Percentiles rank a stretch among this genome's conserved stretches.
Evolutionary conservation across 2,329 filamentous ascomycete species (phyloP).

Genomic region (Trichothecium sympodiale): DNA sequence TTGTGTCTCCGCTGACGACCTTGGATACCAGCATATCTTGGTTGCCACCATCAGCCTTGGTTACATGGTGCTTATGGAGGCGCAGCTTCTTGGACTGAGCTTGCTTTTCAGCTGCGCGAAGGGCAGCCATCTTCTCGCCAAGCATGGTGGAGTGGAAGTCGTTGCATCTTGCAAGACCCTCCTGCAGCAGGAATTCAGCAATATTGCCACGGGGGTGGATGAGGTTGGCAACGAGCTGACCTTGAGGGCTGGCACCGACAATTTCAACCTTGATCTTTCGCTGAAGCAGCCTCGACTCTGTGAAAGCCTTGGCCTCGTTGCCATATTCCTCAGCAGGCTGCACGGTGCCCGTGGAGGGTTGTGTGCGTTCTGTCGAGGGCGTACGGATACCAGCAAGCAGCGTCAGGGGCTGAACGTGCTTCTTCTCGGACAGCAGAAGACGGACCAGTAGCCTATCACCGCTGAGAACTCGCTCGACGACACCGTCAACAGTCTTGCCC

Average conservation of each 20-base stretch:
- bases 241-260: conserved; percentile 79
- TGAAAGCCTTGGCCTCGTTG: conserved; percentile 78
- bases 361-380: conserved; percentile 78
- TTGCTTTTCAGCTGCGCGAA: conserved; percentile 76
- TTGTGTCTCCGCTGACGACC: conserved; percentile 78
- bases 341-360: conserved; percentile 65
- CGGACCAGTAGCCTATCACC: conserved; percentile 84
- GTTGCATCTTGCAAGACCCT: conserved; percentile 82
- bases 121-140: conserved; percentile 73
- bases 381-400: conserved; percentile 82
- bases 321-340: conserved; percentile 83
- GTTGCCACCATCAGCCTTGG: conserved; percentile 54
- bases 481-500: conserved; percentile 70
- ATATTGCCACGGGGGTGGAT: conserved; percentile 89
- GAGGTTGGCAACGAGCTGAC: conserved; percentile 78
- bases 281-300: conserved; percentile 78
- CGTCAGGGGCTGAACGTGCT: conserved; percentile 82
- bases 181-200: conserved; percentile 78
- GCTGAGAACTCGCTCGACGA: conserved; percentile 84
- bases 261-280: conserved; percentile 74
- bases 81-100: conserved; percentile 70
- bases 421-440: conserved; percentile 66
- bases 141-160: conserved; percentile 93
- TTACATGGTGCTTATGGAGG: conserved; percentile 71
- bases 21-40: conserved; percentile 76